A percentile compares a stretch with the other conserved stretches of the same genome.
Conservation (phyloP, 75 land plant species). For the Picea sitchensis region DNA sequence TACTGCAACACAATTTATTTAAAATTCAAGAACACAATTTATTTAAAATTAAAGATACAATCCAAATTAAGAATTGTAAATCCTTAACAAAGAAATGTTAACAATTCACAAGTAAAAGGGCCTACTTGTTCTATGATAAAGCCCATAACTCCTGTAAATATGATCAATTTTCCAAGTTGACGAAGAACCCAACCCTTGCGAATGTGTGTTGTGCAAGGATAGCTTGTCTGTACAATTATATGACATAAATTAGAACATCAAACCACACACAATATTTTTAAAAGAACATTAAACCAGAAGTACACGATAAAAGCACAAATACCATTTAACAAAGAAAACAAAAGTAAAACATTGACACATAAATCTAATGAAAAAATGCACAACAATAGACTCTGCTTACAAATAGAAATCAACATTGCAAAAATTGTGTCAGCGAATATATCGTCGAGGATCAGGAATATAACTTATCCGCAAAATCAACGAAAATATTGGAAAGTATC, state of each 20-base stretch:
- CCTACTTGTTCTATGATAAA: conserved; percentile 91
- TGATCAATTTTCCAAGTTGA: conserved; percentile 66
- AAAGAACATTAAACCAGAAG: not conserved
- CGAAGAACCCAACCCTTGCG: conserved; percentile 93
- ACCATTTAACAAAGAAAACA: not conserved
- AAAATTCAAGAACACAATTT: conserved; percentile 4
- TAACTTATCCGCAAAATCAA: too few species aligned
- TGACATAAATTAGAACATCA: not conserved
- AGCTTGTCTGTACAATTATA: conserved; percentile 47
- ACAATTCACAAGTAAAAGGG: not conserved
- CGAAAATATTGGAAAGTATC: too few species aligned
- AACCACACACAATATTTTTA: not conserved
- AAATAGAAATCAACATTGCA: too few species aligned
- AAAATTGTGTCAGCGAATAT: too few species aligned
- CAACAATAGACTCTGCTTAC: not conserved
- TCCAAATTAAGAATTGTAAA: not conserved
- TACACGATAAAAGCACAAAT: not conserved
- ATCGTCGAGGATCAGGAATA: too few species aligned
- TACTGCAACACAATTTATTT: conserved; percentile 59
- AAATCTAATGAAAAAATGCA: not conserved
- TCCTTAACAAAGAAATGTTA: not conserved
- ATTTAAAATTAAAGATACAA: not conserved
- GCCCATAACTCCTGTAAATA: conserved; percentile 94
- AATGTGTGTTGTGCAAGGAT: conserved; percentile 69
- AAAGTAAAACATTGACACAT: not conserved